Percentiles rank a stretch among this genome's conserved stretches.
These are phyloP conservation scores for Penicillium freii DNA, from an alignment of 2,329 filamentous ascomycete species.

Conservation along the genomic window DNA sequence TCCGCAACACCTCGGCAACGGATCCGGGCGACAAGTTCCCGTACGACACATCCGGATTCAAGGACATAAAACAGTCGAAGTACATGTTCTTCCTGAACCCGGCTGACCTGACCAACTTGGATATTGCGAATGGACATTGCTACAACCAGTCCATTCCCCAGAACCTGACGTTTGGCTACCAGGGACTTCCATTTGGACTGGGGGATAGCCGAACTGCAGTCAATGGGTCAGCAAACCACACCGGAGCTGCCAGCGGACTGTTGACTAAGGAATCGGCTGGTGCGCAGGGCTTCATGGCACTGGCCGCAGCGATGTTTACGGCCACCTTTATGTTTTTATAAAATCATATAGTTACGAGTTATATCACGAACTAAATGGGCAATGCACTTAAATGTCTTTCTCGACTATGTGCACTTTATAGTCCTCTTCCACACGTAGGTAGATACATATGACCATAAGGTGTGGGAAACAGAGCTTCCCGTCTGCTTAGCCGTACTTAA, in stretches of 20 bases:
- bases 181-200: constrained; percentile 45
- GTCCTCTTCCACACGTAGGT: too few relatives aligned
- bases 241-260: constrained; percentile 12
- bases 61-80: constrained; percentile 61
- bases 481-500: too few relatives aligned
- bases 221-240: constrained; percentile 19
- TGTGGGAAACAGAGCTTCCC: too few relatives aligned
- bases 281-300: not conserved
- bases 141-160: constrained; percentile 64
- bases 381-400: not conserved
- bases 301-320: constrained; percentile 6
- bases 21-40: constrained; percentile 67
- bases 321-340: constrained; percentile 16
- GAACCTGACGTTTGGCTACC: constrained; percentile 68
- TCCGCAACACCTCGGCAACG: constrained; percentile 71
- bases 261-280: constrained; percentile 2
- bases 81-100: constrained; percentile 80
- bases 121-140: constrained; percentile 67
- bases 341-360: constrained; percentile 1
- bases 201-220: constrained; percentile 11
- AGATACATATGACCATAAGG: too few relatives aligned
- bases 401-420: too few relatives aligned
- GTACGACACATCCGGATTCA: constrained; percentile 71
- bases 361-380: not conserved
- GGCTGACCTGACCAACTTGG: constrained; percentile 64